Evolutionary conservation across 371 early-diverging fungal genomes (phyloP).

Genomic region (Mortierella sp.): DNA sequence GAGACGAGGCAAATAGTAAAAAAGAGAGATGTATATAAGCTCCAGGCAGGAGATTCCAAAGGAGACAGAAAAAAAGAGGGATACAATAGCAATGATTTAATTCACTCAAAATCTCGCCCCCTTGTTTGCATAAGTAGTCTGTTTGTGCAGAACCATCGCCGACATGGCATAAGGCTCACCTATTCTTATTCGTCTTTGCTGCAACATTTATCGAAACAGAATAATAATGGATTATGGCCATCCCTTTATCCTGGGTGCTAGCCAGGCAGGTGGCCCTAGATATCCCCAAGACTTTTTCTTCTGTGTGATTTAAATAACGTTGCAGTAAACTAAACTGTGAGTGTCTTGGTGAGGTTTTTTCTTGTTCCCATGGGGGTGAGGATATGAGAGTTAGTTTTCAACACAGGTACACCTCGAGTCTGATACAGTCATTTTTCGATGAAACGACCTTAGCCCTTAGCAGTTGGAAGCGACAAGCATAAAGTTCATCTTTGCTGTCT

Average conservation of each 20-base stretch:
- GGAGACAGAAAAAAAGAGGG: not conserved
- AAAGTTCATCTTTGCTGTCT: not conserved
- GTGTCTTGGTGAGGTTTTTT: too few species aligned
- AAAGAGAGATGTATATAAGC: too few species aligned
- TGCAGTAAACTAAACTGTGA: too few species aligned
- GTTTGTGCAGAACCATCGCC: not conserved
- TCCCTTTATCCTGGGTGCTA: constrained; percentile 1
- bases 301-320: not conserved
- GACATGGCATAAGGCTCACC: not conserved
- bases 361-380: not conserved
- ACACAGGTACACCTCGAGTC: not conserved
- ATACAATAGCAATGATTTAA: not conserved
- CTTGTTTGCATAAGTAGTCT: not conserved
- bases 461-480: not conserved
- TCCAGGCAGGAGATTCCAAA: constrained; percentile 3
- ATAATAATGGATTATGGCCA: too few species aligned
- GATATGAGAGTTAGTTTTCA: not conserved
- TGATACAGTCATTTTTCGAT: too few species aligned
- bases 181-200: too few species aligned
- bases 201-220: not conserved
- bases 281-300: not conserved
- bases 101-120: too few species aligned
- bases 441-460: not conserved
- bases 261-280: not conserved
- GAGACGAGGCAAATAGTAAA: constrained; percentile 10